Percentiles rank a stretch among this genome's conserved stretches.
phyloP scores from a whole-genome alignment of 139 green algal genomes.

The Picochlorum costavermella region DNA sequence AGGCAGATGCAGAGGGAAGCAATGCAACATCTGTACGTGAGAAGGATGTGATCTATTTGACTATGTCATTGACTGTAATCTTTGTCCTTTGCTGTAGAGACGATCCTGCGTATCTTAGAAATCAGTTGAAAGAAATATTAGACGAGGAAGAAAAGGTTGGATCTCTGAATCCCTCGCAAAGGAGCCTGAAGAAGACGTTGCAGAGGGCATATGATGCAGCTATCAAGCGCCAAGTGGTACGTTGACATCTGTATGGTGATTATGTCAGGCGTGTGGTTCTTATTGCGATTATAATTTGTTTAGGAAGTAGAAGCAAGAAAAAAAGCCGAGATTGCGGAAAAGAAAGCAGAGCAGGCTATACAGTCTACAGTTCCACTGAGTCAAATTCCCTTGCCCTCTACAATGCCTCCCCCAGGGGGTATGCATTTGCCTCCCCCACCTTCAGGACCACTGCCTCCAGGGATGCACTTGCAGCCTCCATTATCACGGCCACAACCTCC shows the following conservation, averaged over 20 bases:
- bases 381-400: too few species aligned
- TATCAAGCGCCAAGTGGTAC: conserved; percentile 66
- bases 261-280: background rate
- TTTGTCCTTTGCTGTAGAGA: conserved; percentile 7
- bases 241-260: background rate
- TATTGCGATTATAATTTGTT: too few species aligned
- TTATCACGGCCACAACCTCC: background rate
- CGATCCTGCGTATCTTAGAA: conserved; percentile 24
- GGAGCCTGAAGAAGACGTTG: conserved; percentile 75
- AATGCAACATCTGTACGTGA: conserved; percentile 12
- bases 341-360: too few species aligned
- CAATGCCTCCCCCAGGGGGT: too few species aligned
- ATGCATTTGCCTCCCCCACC: conserved; percentile 18
- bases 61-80: too few species aligned
- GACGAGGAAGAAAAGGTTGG: conserved; percentile 63
- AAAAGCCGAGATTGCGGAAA: too few species aligned
- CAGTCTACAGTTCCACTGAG: too few species aligned
- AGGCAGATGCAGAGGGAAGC: conserved; percentile 68
- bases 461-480: background rate
- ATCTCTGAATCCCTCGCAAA: conserved; percentile 46
- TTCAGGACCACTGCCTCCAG: background rate
- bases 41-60: too few species aligned
- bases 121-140: conserved; percentile 66
- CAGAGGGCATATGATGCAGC: conserved; percentile 72
- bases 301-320: too few species aligned